A percentile compares a stretch with the other conserved stretches of the same genome.
Conservation (phyloP, 495 filamentous ascomycete genomes). For the Penicillium pancosmium region DNA sequence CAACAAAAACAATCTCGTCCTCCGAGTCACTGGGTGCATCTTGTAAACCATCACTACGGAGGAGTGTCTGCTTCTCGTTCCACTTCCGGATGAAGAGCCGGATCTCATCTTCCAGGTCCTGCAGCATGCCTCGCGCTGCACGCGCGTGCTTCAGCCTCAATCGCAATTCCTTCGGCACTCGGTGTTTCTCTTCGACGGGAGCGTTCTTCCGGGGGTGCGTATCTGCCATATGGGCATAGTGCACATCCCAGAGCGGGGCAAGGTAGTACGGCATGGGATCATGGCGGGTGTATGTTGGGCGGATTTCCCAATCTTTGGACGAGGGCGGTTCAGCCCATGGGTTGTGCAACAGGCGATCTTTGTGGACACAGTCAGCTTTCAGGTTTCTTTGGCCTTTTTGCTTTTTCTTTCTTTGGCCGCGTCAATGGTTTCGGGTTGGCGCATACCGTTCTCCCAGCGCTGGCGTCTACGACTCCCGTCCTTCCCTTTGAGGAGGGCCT, state of each 20-base stretch:
- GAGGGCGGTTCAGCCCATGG: slow-evolving; percentile 83
- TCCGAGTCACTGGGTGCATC: slow-evolving; percentile 61
- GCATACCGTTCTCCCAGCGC: slow-evolving; percentile 93
- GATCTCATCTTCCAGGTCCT: slow-evolving; percentile 66
- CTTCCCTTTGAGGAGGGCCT: slow-evolving; percentile 84
- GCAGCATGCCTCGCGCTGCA: slow-evolving; percentile 67
- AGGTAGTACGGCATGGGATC: slow-evolving; percentile 82
- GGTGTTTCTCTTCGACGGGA: slow-evolving; percentile 42
- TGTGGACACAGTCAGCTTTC: slow-evolving; percentile 17
- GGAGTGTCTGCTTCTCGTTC: slow-evolving; percentile 49
- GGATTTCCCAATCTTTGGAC: slow-evolving; percentile 77
- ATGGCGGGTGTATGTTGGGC: slow-evolving; percentile 75
- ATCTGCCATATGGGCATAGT: slow-evolving; percentile 51
- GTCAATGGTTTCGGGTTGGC: slow-evolving; percentile 11
- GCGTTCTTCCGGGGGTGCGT: slow-evolving; percentile 41
- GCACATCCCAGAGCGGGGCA: slow-evolving; percentile 82
- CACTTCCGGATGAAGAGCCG: slow-evolving; percentile 62
- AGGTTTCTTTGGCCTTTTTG: not conserved
- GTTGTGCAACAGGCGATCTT: slow-evolving; percentile 84
- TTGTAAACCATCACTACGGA: slow-evolving; percentile 48
- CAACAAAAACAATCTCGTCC: slow-evolving; percentile 94
- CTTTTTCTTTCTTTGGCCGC: not conserved
- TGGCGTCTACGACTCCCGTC: slow-evolving; percentile 87
- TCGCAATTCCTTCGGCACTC: slow-evolving; percentile 54
- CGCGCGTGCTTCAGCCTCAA: slow-evolving; percentile 69